Percentiles rank a stretch among this genome's conserved stretches.
These are phyloP conservation scores for Cryphonectria radicalis DNA, from an alignment of 2,329 filamentous ascomycete genomes.

Conservation along the genomic window DNA sequence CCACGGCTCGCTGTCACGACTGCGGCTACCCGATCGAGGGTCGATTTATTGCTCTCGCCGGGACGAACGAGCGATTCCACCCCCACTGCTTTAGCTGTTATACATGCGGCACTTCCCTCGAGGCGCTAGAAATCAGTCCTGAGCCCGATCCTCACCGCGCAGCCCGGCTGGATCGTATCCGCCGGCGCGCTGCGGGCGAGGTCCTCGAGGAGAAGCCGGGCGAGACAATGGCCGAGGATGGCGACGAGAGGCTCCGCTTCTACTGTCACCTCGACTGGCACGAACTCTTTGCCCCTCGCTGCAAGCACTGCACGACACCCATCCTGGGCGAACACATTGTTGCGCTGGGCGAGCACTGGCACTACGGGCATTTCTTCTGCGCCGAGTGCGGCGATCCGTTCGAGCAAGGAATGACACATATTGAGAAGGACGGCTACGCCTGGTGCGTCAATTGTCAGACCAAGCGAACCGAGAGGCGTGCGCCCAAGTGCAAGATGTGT, in stretches of 20 bases:
- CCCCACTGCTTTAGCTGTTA: constrained; percentile 92
- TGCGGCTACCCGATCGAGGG: constrained; percentile 86
- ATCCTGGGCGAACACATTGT: constrained; percentile 95
- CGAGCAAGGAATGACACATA: constrained; percentile 68
- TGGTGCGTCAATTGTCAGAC: constrained; percentile 97
- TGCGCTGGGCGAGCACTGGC: constrained; percentile 93
- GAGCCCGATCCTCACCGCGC: constrained; percentile 76
- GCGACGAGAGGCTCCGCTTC: constrained; percentile 77
- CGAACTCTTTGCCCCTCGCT: constrained; percentile 88
- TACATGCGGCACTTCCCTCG: constrained; percentile 83
- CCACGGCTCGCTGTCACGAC: constrained; percentile 78
- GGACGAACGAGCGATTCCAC: constrained; percentile 77
- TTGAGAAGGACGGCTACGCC: constrained; percentile 96
- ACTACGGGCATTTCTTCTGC: constrained; percentile 98
- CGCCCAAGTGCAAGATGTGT: constrained; percentile 87
- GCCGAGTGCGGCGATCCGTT: constrained; percentile 98
- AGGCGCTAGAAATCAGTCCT: constrained; percentile 94
- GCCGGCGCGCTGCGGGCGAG: constrained; percentile 61
- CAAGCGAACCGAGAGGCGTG: constrained; percentile 84
- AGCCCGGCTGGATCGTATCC: constrained; percentile 76
- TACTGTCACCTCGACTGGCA: constrained; percentile 99
- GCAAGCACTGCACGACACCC: constrained; percentile 94
- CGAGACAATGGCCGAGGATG: constrained; percentile 70
- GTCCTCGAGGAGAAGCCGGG: constrained; percentile 65
- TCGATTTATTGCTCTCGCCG: constrained; percentile 83